Base-by-base conservation (phyloP, 1,284 basidiomycete species). In the Cystobasidiaceae sp. region DNA sequence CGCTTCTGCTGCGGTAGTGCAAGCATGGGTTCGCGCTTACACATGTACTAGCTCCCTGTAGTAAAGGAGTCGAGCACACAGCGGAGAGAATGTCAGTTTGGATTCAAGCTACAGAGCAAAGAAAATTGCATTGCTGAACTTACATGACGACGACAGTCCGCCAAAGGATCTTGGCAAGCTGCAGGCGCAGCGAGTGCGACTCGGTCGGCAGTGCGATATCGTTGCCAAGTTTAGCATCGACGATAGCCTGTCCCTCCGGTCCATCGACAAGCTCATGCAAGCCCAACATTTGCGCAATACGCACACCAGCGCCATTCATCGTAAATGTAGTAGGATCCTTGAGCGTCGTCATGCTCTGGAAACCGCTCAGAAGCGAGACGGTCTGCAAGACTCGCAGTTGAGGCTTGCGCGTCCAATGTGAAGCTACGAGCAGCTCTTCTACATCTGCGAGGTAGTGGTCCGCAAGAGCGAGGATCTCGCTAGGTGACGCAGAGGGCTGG, bases 311-410 rank as follows among this genome's bases (percentile, higher is more conserved):
- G 30, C 46, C 60, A 25, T 62, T 62, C 37, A 49, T 41, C 15
- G 60, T 34, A 8, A 50, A 49, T 15, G 46, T 50, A 32, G 60
- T 50, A n/a, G 60, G 49, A 45, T 62, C 60, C 15, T 39, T 30
- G n/a, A 54, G 17, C 15, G 45, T 52, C 30, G 37, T 30, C 27
- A 62, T 39, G 6, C 19, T 54, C 41, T 62, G 60, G 25, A 50
- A 62, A 15, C 45, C 60, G 33, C 49, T 62, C 15, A 52, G 43
- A 7, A 62, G 60, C 8, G 37, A n/a, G 3, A 62, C 15, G 21
- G 60, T 62, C 28, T 62, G 49, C 5, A 62, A 19, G 1, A 50
- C 49, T 6, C 60, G 60, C n/a, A 62, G n/a, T 43, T 62, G 60
- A 13, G 60, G 60, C 39, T 27, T 32, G 3, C 60, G 48, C 8